Evolutionary conservation across 495 filamentous ascomycete species (phyloP).

Genomic region (Penicillium macrosclerotiorum): DNA sequence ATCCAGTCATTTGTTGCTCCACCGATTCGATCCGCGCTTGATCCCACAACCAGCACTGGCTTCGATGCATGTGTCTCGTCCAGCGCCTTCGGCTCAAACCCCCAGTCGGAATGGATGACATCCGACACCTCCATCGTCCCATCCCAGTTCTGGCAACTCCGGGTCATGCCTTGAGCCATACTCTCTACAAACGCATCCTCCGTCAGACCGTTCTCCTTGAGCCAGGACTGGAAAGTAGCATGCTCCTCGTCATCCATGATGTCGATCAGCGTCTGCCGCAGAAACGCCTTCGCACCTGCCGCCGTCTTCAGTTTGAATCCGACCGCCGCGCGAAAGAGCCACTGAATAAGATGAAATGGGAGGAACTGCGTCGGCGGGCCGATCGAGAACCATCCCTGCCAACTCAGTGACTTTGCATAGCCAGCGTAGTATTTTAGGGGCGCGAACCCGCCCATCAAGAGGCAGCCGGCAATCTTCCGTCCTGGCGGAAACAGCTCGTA

Average conservation of each 20-base stretch:
- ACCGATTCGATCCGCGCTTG: conserved; percentile 2
- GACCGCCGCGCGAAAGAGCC: neutral
- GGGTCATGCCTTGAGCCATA: conserved; percentile 2
- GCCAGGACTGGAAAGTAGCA: neutral
- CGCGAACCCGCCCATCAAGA: conserved; percentile 2
- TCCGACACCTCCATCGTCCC: conserved; percentile 8
- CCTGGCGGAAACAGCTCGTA: conserved; percentile 7
- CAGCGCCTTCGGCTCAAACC: conserved; percentile 4
- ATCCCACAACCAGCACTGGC: conserved; percentile 4
- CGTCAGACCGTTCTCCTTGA: neutral
- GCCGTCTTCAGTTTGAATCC: neutral
- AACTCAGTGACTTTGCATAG: conserved; percentile 1
- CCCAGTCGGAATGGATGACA: conserved; percentile 9
- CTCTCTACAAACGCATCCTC: conserved; percentile 1
- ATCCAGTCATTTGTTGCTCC: conserved; percentile 5
- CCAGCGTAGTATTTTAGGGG: neutral
- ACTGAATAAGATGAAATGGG: conserved; percentile 1
- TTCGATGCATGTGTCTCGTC: conserved; percentile 7
- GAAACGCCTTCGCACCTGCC: neutral
- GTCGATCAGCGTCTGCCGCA: neutral
- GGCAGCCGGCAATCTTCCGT: conserved; percentile 3
- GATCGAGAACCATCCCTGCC: conserved; percentile 7
- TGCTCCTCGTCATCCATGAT: neutral
- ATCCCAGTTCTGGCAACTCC: conserved; percentile 3
- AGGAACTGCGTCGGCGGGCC: neutral